Evolutionary conservation across 371 early-diverging fungal genomes (phyloP), one percentile per base, ranked within the genome.

Genomic region (Circinella umbellata): DNA sequence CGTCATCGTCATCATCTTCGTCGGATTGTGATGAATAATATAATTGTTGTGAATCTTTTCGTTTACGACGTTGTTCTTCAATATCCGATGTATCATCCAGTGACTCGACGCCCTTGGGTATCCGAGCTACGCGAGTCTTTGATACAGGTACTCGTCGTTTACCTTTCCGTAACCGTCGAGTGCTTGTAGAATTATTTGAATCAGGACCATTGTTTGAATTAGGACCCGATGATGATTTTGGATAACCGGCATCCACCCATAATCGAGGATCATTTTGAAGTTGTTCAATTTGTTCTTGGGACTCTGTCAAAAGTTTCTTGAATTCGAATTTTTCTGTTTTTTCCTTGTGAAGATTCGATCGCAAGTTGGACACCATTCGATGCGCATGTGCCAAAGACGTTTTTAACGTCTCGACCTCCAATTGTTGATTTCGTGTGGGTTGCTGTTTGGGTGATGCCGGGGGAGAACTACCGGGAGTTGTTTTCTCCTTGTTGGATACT

Each of bases 311-410:
- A 42, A 90, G 77, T 69, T 90, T 90, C 57, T 82, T 85, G 35
- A 88, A 66, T 62, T 89, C 90, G n/a, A 86, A 80, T 67, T 89
- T 89, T 66, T 89, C 90, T 3, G 78, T 80, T 73, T 85, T 85
- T 71, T 82, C 85, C 65, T 76, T 76, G 66, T 85, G 76, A 20
- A 86, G 63, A 61, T 75, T 77, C 11, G 85, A 83, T 48, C 86
- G 73, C 27, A 82, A 65, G 61, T 75, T 82, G 54, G 73, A 75
- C 5, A 85, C 76, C 77, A 82, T 85, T 51, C 83, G 80, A 67
- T 85, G 85, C 2, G 83, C 81, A 69, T 82, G 85, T 5, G 77
- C 78, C 4, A 85, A 72, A 0, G 81, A 78, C 1, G 79, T 78
- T 47, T 82, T 82, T 15, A 82, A 62, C 1, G 83, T 82, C 54